These are phyloP conservation scores for Claviceps purpurea DNA, from an alignment of 2,329 filamentous ascomycete species.

Conservation along the genomic window DNA sequence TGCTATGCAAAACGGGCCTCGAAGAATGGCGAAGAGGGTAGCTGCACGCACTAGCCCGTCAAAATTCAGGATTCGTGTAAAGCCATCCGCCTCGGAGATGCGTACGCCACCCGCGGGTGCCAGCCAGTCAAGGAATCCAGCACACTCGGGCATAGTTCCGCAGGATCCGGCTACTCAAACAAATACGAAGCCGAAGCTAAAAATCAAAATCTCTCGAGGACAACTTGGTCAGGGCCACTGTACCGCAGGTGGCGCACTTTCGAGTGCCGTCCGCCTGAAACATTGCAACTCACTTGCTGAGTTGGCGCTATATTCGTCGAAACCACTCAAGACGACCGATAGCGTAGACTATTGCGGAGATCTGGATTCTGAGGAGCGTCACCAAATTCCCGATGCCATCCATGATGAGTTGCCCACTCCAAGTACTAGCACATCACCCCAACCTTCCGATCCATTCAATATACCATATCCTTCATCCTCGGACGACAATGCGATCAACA, in stretches of 20 bases:
- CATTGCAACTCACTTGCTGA: slow-evolving; percentile 21
- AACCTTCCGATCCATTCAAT: slow-evolving; percentile 21
- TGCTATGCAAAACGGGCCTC: neutral
- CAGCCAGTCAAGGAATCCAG: neutral
- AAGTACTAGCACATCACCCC: slow-evolving; percentile 8
- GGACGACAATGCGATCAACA: slow-evolving; percentile 6
- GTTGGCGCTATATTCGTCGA: slow-evolving; percentile 11
- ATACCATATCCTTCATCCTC: slow-evolving; percentile 18
- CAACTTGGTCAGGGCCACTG: slow-evolving; percentile 12
- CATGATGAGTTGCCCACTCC: slow-evolving; percentile 3
- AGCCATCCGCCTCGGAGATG: slow-evolving; percentile 9
- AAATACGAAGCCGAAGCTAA: slow-evolving; percentile 15
- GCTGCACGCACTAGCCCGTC: slow-evolving; percentile 7
- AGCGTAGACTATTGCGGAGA: neutral
- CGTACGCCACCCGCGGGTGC: neutral
- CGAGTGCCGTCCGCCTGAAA: slow-evolving; percentile 15
- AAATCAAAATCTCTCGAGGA: slow-evolving; percentile 20
- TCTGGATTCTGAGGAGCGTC: neutral
- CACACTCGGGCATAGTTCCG: neutral
- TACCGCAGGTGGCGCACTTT: slow-evolving; percentile 6
- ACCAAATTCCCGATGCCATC: slow-evolving; percentile 3
- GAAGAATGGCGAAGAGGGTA: neutral
- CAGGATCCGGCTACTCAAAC: neutral
- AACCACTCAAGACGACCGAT: neutral
- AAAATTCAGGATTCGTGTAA: slow-evolving; percentile 18